Evolutionary conservation across 2,329 filamentous ascomycete species (phyloP), one percentile per base, ranked within the genome.

Genomic region (Madurella mycetomatis): DNA sequence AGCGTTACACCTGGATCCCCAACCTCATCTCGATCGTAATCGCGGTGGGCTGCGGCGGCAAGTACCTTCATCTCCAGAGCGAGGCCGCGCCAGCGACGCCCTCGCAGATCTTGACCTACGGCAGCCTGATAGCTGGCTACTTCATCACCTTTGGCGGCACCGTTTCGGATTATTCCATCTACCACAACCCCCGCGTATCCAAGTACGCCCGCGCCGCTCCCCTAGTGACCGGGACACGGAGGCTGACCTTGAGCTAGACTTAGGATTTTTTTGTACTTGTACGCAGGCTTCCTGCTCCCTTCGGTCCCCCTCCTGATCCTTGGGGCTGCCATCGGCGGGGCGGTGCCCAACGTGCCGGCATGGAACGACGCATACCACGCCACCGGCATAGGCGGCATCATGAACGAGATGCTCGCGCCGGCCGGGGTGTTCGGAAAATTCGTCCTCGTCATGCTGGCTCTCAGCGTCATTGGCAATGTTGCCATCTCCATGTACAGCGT

Each of bases 151-250:
- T 82, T 63, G 78, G 76, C 9, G 78, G 76, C 2, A 77, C 77
- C 4, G 76, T 74, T 0, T 79, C 77, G n/a, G 81, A 84, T 60
- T 82, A 81, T 56, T 75, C 76, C n/a, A 77, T 77, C 9, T 84
- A 84, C 60, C 76, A 81, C 66, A 69, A 73, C 47, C 74, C 77
- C 4, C 65, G 67, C 19, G 40, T 68, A 7, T 70, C 76, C 50
- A 69, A 72, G 65, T 74, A 65, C 55, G 70, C 42, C 2, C 17
- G 11, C 9, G 9, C 40, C 12, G 15, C 18, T 19, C 12, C 32
- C 42, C 17, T 12, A 18, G 9, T 56, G 54, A 60, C 37, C 54
- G 9, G 62, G 64, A 2, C 16, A 13, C 12, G 44, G 9, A 72
- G 69, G 53, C n/a, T 62, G 34, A 37, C 34, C 9, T 62, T 64